These are phyloP conservation scores for Salvia hispanica DNA, from an alignment of 257 asterid genomes.

Conservation along the genomic window DNA sequence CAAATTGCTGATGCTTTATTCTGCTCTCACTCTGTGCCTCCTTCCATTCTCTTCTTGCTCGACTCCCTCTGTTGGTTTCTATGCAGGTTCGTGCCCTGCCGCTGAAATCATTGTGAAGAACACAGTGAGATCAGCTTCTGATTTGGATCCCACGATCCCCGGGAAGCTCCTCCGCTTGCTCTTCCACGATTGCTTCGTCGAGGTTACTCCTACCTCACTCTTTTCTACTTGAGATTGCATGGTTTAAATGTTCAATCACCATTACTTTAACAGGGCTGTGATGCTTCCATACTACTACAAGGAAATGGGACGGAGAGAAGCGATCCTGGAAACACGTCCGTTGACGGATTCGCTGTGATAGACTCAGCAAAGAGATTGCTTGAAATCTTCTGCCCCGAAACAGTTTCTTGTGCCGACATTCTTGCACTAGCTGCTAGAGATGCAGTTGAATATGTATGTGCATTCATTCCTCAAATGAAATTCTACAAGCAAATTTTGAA, in stretches of 20 bases:
- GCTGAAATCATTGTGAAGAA: slow-evolving; percentile 72
- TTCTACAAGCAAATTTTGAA: neutral
- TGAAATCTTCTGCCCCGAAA: slow-evolving; percentile 67
- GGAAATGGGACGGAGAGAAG: slow-evolving; percentile 72
- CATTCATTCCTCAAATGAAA: too few species aligned
- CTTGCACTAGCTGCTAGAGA: slow-evolving; percentile 83
- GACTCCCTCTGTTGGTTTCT: slow-evolving; percentile 51
- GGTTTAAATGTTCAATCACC: neutral
- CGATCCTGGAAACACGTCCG: slow-evolving; percentile 70
- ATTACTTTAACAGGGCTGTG: slow-evolving; percentile 55
- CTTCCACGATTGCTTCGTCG: slow-evolving; percentile 80
- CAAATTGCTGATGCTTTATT: slow-evolving; percentile 29
- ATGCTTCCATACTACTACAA: slow-evolving; percentile 69
- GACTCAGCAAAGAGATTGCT: slow-evolving; percentile 69
- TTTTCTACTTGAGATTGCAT: neutral
- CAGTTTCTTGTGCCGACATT: slow-evolving; percentile 85
- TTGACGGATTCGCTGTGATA: slow-evolving; percentile 66
- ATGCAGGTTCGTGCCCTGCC: slow-evolving; percentile 62
- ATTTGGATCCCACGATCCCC: slow-evolving; percentile 60
- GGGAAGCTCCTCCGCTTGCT: slow-evolving; percentile 77
- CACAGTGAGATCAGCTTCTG: slow-evolving; percentile 69
- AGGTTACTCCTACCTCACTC: slow-evolving; percentile 40
- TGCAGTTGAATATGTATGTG: slow-evolving; percentile 65
- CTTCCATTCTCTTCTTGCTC: slow-evolving; percentile 37
- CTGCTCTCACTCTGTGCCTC: slow-evolving; percentile 22